Base-by-base conservation (phyloP, 1,284 basidiomycete species). In the Microbotryum scabiosae region DNA sequence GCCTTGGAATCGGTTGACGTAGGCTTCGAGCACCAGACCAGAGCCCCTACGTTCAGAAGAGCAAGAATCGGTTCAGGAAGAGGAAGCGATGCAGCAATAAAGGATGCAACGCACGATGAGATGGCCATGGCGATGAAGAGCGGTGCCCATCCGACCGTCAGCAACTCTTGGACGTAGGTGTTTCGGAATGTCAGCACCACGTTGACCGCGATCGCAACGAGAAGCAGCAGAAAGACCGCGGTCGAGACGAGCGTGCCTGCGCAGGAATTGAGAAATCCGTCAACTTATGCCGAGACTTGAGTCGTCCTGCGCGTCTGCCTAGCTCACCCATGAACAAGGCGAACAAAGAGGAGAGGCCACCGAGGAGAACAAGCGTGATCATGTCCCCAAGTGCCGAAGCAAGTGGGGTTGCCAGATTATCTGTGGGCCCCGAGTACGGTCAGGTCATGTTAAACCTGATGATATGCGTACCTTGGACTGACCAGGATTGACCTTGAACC, bases 371-470 rank as follows among this genome's bases (percentile, higher is more conserved):
- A n/a, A 78, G 82, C 0, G 94, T 96, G 57, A 97, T 80, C 32
- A 98, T 80, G 72, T 97, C 94, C 10, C 94, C 93, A 0, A 97
- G 80, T 66, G 90, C 93, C 3, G 90, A 84, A 0, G 94, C 94
- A 6, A 97, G 80, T 0, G 94, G 91, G 0, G 93, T 90, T 4
- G 92, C 89, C 66, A 97, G 94, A 74, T 97, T 97, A 73, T 97
- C 90, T 90, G 68, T 4, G 43, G 25, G 44, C 51, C 41, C 48
- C 36, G 36, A 41, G 36, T 16, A 14, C 28, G 14, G 20, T n/a
- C 10, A 47, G 41, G 2, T 5, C 5, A 43, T 8, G 47, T 44
- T 7, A 26, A 25, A 10, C 0, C n/a, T 3, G 20, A 26, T 0
- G 5, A 26, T 2, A 32, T 3, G 7, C 16, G 4, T n/a, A 18